Evolutionary conservation across 257 asterid species (phyloP).

Genomic region (Fraxinus excelsior): DNA sequence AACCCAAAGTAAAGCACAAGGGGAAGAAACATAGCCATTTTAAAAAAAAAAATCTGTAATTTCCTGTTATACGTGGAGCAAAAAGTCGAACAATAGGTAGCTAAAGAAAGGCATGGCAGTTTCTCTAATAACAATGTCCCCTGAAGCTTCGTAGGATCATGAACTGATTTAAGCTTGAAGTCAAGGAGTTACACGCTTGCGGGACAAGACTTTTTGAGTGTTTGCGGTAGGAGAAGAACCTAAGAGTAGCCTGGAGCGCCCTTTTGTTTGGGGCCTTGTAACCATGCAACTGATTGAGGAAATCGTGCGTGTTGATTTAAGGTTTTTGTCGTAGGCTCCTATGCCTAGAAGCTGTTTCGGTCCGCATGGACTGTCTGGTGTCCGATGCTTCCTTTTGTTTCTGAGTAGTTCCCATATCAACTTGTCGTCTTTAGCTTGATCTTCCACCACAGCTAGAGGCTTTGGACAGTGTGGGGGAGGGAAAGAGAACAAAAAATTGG

Average conservation of each 20-base stretch:
- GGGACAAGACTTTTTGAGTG: conserved; percentile 22
- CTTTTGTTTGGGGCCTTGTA: conserved; percentile 27
- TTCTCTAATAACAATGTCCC: not conserved
- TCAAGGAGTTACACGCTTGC: conserved; percentile 41
- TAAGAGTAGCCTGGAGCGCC: conserved; percentile 38
- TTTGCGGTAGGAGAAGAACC: conserved; percentile 57
- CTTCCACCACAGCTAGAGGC: conserved; percentile 31
- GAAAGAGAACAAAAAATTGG: not conserved
- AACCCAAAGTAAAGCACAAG: not conserved
- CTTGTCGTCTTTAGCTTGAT: conserved; percentile 53
- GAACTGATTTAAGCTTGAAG: conserved; percentile 8
- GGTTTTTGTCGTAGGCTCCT: conserved; percentile 33
- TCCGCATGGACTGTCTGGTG: conserved; percentile 46
- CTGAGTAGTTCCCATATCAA: conserved; percentile 60
- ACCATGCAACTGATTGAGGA: conserved; percentile 31
- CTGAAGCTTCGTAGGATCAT: not conserved
- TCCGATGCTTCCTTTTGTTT: conserved; percentile 52
- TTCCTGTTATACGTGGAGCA: not conserved
- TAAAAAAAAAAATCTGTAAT: too few relatives aligned
- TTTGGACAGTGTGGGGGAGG: conserved; percentile 9
- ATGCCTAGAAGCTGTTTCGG: conserved; percentile 45
- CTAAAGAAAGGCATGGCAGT: not conserved
- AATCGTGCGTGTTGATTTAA: conserved; percentile 24
- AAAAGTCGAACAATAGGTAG: not conserved
- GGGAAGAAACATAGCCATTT: not conserved